These are phyloP conservation scores for Penicillium sclerotigenum DNA, from an alignment of 2,329 filamentous ascomycete species.

Conservation along the genomic window DNA sequence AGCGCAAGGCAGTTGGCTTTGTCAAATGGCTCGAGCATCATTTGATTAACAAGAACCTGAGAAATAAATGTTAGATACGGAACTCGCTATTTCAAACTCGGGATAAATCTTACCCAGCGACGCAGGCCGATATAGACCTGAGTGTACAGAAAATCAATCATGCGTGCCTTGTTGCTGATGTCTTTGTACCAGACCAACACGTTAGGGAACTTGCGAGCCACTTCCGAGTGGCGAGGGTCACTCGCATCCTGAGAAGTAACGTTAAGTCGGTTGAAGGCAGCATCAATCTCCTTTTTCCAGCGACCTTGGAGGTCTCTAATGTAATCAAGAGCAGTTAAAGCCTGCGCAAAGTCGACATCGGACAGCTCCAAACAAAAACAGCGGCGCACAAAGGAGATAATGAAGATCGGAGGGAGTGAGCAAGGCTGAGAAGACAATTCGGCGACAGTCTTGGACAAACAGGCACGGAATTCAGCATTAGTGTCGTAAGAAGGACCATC, in stretches of 20 bases:
- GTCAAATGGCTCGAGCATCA: slow-evolving; percentile 60
- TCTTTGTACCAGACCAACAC: slow-evolving; percentile 55
- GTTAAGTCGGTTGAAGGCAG: slow-evolving; percentile 53
- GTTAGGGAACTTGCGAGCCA: slow-evolving; percentile 52
- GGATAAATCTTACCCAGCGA: slow-evolving; percentile 54
- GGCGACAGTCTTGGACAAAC: slow-evolving; percentile 52
- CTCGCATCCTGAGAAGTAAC: slow-evolving; percentile 50
- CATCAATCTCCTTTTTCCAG: slow-evolving; percentile 56
- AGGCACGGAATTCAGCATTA: slow-evolving; percentile 43
- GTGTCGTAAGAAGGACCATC: slow-evolving; percentile 27
- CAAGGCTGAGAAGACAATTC: slow-evolving; percentile 59
- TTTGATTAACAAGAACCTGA: slow-evolving; percentile 63
- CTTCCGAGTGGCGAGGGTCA: slow-evolving; percentile 43
- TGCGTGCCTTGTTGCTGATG: slow-evolving; percentile 51
- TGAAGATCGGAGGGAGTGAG: slow-evolving; percentile 61
- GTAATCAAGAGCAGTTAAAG: slow-evolving; percentile 64
- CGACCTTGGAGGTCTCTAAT: slow-evolving; percentile 61
- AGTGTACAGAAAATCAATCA: slow-evolving; percentile 57
- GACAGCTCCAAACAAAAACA: slow-evolving; percentile 57
- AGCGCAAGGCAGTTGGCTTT: slow-evolving; percentile 65
- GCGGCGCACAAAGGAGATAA: slow-evolving; percentile 59
- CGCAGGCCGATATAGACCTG: slow-evolving; percentile 61
- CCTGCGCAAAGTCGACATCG: slow-evolving; percentile 63
- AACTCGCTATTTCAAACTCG: neutral
- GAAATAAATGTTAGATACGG: neutral